Base-by-base conservation (phyloP, 2,329 filamentous ascomycete species). In the Ilyonectria robusta region DNA sequence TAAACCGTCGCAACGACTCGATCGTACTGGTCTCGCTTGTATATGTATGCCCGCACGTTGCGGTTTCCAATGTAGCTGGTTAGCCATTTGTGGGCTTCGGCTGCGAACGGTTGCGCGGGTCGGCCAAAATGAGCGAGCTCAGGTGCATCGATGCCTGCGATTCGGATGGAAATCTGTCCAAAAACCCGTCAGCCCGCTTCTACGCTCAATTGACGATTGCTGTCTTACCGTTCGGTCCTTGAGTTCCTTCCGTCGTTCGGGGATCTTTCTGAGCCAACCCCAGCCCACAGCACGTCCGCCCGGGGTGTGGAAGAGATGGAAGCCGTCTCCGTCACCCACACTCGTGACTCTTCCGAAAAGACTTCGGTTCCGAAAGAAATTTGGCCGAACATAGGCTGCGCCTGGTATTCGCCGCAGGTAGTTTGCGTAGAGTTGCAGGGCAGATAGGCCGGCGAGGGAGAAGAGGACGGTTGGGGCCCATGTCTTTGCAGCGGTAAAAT, bases 321-420 rank as follows among this genome's bases (percentile, higher is more conserved):
- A 98, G 78, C 95, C 95, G 81, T 99, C 96, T 4, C 94, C 97
- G 85, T 99, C 96, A 47, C 97, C 96, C 26, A 99, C 96, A 73
- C 93, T 94, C 13, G 95, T 98, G 47, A 98, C 96, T 68, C 88
- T 88, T 15, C 96, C 96, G 74, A 95, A 92, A 47, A 99, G 78
- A 72, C 89, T 95, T 73, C 93, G 88, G 67, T 85, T 90, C 51
- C 93, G 89, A 78, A 95, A 95, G 77, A 91, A 92, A 11, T 85
- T 84, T 2, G 94, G 92, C 54, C 90, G 89, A 72, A 99, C 92
- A 78, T 94, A 88, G 26, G 88, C 85, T 40, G 93, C 89, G 62
- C 90, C 91, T 4, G 94, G 94, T 64, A 98, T 94, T 59, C 96
- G 93, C 40, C 94, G 92, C 55, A 99, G 84, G 78, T 95, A 96